phyloP scores from a whole-genome alignment of 331 rosid species.

The Malus hybrid region DNA sequence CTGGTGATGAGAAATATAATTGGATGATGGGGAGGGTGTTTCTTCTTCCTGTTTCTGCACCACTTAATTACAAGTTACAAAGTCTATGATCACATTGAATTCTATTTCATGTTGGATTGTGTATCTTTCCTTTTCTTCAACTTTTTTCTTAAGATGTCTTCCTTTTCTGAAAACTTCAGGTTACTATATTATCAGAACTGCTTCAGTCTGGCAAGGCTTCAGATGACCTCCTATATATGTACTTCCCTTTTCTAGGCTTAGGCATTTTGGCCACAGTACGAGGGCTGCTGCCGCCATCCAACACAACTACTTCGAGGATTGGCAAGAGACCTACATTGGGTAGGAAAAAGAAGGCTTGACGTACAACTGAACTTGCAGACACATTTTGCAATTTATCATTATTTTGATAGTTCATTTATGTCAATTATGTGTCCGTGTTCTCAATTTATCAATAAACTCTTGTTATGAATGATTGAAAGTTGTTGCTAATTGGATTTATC shows the following conservation, averaged over 20 bases:
- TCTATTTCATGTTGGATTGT: not conserved
- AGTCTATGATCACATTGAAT: not conserved
- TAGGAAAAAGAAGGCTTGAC: conserved; percentile 66
- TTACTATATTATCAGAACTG: conserved; percentile 48
- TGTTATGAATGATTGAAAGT: not conserved
- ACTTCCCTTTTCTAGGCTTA: conserved; percentile 50
- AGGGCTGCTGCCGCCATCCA: conserved; percentile 41
- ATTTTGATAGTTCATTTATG: not conserved
- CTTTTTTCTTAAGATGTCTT: not conserved
- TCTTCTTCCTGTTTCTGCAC: not conserved
- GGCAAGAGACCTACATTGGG: conserved; percentile 33
- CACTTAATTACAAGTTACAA: not conserved
- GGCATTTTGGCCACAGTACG: conserved; percentile 49
- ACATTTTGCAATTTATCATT: not conserved
- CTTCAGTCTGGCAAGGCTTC: conserved; percentile 55
- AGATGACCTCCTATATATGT: conserved; percentile 34
- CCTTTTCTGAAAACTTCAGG: conserved; percentile 38
- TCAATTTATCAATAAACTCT: not conserved
- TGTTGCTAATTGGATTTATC: not conserved
- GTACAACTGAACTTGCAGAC: not conserved
- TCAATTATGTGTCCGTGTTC: not conserved
- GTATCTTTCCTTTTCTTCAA: not conserved
- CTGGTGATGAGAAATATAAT: not conserved
- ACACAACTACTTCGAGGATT: conserved; percentile 13
- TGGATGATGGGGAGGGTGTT: not conserved